phyloP scores from a whole-genome alignment of 495 filamentous ascomycete genomes.

The Hypoxylon lienhwacheense region DNA sequence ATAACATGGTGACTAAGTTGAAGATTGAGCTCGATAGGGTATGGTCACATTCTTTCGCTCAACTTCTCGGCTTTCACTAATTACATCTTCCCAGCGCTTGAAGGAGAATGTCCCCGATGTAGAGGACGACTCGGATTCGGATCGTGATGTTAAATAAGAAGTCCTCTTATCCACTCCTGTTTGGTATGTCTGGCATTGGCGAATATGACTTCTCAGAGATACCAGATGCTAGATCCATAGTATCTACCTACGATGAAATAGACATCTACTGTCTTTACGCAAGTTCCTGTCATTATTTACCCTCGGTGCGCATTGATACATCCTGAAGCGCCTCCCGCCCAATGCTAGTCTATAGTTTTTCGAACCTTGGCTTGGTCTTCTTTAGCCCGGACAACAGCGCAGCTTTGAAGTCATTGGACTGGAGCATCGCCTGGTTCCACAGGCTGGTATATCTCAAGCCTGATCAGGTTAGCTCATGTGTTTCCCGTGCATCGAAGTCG shows the following conservation, averaged over 20 bases:
- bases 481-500: neutral
- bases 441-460: conserved; percentile 79
- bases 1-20: conserved; percentile 64
- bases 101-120: conserved; percentile 49
- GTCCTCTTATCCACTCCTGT: too few species aligned
- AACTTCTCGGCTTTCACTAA: conserved; percentile 1
- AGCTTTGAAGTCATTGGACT: conserved; percentile 73
- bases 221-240: too few species aligned
- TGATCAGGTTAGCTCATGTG: conserved; percentile 36
- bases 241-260: conserved; percentile 1
- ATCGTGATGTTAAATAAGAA: conserved; percentile 30
- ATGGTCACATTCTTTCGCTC: conserved; percentile 11
- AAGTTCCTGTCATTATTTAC: neutral
- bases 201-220: neutral
- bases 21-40: conserved; percentile 62
- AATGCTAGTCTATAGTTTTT: conserved; percentile 66
- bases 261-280: conserved; percentile 2
- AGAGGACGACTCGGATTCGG: conserved; percentile 44
- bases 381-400: conserved; percentile 75
- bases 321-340: neutral
- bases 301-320: conserved; percentile 8
- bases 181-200: too few species aligned
- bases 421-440: conserved; percentile 84
- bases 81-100: conserved; percentile 37
- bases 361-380: conserved; percentile 81